These are phyloP conservation scores for Tuber calosporum DNA, from an alignment of 495 filamentous ascomycete genomes.

Conservation along the genomic window DNA sequence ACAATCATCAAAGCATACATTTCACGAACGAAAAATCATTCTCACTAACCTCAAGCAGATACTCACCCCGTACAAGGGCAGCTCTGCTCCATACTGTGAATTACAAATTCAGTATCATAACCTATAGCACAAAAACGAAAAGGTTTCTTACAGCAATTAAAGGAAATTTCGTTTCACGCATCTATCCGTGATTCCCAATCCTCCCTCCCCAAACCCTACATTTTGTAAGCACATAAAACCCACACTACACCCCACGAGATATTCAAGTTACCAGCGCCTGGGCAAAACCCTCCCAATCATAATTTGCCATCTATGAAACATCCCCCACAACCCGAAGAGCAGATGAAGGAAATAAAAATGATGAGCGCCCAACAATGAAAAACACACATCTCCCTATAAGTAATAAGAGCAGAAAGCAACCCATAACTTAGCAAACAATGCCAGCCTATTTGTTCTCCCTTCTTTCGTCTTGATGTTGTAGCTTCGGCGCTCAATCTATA, in stretches of 20 bases:
- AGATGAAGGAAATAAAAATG: background rate
- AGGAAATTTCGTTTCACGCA: background rate
- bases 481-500: background rate
- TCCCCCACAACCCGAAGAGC: background rate
- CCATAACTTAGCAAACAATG: background rate
- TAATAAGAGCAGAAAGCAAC: background rate
- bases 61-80: background rate
- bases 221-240: background rate
- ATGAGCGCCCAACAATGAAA: conserved; percentile 2
- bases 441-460: background rate
- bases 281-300: background rate
- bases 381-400: background rate
- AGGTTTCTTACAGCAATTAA: background rate
- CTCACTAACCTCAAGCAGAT: background rate
- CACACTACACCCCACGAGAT: background rate
- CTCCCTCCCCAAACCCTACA: background rate
- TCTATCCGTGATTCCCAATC: background rate
- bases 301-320: conserved; percentile 2
- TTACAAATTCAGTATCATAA: background rate
- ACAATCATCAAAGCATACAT: background rate
- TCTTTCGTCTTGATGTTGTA: background rate
- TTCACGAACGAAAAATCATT: background rate
- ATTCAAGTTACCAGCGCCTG: background rate
- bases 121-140: background rate
- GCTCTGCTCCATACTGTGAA: background rate